A percentile compares a stretch with the other conserved stretches of the same genome.
Evolutionary conservation across 345 rosid genomes (phyloP).

Genomic region (sweet orange (Citrus sinensis)): DVS_A1.0 CM039163.1:49352501-49353000

Average conservation of each 20-base stretch:
- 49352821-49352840: rapidly evolving
- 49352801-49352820: rapidly evolving
- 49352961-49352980: too few species aligned
- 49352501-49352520: too few species aligned
- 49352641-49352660: too few species aligned
- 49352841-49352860: too few species aligned
- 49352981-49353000: too few species aligned
- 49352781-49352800: rapidly evolving
- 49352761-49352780: too few species aligned
- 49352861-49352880: neutral
- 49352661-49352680: too few species aligned
- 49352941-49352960: too few species aligned
- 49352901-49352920: neutral
- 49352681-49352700: too few species aligned
- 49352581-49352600: neutral
- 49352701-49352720: rapidly evolving
- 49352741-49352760: too few species aligned
- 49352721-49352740: rapidly evolving
- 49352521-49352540: neutral
- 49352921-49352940: too few species aligned
- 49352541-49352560: neutral
- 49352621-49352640: neutral
- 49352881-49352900: neutral
- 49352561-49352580: neutral
- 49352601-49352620: neutral